These are phyloP conservation scores for Stipa capillata DNA, from an alignment of 176 grass and related monocot genomes.

Conservation along the genomic window DNA sequence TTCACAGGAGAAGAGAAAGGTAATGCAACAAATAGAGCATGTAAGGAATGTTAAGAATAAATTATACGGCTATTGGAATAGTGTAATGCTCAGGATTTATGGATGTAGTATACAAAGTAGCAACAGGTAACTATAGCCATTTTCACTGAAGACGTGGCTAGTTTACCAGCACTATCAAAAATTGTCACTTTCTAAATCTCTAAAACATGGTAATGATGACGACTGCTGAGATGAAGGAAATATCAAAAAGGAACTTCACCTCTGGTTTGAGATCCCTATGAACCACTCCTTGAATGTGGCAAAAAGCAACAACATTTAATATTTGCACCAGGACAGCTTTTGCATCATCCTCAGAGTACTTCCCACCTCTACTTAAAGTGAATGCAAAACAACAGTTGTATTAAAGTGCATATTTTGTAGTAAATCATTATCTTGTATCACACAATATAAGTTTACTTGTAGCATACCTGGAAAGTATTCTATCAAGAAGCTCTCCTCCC, in stretches of 20 bases:
- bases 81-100: background rate
- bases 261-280: slow-evolving; percentile 87
- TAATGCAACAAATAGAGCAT: background rate
- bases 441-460: background rate
- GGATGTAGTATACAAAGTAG: background rate
- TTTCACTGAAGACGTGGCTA: background rate
- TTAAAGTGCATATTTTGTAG: background rate
- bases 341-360: slow-evolving; percentile 79
- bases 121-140: background rate
- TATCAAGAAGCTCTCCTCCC: slow-evolving; percentile 71
- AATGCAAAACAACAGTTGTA: background rate
- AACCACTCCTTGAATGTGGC: slow-evolving; percentile 84
- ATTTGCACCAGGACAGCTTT: slow-evolving; percentile 75
- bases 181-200: background rate
- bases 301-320: slow-evolving; percentile 73
- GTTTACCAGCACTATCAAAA: background rate
- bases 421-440: background rate
- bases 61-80: background rate
- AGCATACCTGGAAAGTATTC: slow-evolving; percentile 75
- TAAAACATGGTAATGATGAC: background rate
- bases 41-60: background rate
- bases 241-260: slow-evolving; percentile 27
- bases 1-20: background rate
- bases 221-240: background rate
- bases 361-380: slow-evolving; percentile 52